A percentile compares a stretch with the other conserved stretches of the same genome.
phyloP scores from a whole-genome alignment of 148 eudicot species.

The Selenicereus undatus region DNA sequence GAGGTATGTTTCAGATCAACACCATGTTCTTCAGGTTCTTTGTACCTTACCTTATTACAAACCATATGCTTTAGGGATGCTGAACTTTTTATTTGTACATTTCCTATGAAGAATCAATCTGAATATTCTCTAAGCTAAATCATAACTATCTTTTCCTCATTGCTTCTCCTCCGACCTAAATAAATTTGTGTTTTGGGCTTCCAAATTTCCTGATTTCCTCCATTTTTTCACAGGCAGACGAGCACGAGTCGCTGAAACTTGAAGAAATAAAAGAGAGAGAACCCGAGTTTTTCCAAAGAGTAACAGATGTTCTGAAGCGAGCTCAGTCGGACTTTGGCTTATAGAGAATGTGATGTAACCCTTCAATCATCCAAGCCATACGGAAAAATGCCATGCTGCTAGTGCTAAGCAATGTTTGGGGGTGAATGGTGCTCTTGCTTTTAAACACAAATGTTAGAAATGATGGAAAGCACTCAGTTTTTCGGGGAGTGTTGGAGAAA shows the following conservation, averaged over 20 bases:
- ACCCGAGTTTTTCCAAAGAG: conserved; percentile 66
- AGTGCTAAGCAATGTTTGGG: too few relatives aligned
- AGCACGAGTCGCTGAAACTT: conserved; percentile 60
- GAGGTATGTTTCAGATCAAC: conserved; percentile 53
- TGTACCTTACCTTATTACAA: neutral
- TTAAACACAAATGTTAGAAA: too few relatives aligned
- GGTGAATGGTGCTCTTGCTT: too few relatives aligned
- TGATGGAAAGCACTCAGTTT: too few relatives aligned
- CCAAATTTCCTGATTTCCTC: neutral
- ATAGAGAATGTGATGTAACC: conserved; percentile 16
- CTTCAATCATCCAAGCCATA: neutral
- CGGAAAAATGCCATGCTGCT: neutral
- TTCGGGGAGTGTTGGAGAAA: neutral
- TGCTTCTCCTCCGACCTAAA: neutral
- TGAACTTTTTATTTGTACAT: too few relatives aligned
- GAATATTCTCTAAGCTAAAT: too few relatives aligned
- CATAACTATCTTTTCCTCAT: neutral
- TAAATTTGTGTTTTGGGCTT: neutral
- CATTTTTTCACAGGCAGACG: conserved; percentile 53
- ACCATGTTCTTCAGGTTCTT: neutral
- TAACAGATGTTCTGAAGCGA: conserved; percentile 60
- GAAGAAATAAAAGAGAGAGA: conserved; percentile 63
- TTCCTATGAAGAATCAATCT: too few relatives aligned
- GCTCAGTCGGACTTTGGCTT: conserved; percentile 61
- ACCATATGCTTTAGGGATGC: neutral